A percentile compares a stretch with the other conserved stretches of the same genome.
Evolutionary conservation across 2,329 filamentous ascomycete species (phyloP).

Genomic region (Fusarium sp.): DNA sequence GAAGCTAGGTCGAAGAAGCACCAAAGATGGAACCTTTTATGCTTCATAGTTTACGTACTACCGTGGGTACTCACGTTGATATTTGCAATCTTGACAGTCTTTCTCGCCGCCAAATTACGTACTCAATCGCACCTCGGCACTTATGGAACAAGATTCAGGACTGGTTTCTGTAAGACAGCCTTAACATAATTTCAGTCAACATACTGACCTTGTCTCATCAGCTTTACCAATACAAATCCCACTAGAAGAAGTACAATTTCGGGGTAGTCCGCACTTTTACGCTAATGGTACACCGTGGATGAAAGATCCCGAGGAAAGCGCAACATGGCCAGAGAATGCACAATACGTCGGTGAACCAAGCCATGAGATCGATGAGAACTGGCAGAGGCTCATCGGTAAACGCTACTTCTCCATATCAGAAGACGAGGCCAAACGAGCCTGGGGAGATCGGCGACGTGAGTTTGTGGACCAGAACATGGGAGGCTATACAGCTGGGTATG

Average conservation of each 20-base stretch:
- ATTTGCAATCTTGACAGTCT: not conserved
- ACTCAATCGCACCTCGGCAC: not conserved
- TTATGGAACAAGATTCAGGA: not conserved
- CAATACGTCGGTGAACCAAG: not conserved
- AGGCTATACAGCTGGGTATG: not conserved
- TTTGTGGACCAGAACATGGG: not conserved
- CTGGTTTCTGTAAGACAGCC: not conserved
- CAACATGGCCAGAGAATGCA: not conserved
- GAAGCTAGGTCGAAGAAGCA: fast-evolving
- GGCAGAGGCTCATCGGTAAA: not conserved
- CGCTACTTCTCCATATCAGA: not conserved
- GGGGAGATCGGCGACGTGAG: not conserved
- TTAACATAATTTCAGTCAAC: fast-evolving
- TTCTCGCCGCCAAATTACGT: not conserved
- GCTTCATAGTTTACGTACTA: not conserved
- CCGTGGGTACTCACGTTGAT: not conserved
- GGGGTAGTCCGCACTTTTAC: not conserved
- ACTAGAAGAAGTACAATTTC: not conserved
- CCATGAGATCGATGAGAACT: not conserved
- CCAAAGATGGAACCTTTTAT: not conserved
- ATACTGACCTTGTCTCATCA: not conserved
- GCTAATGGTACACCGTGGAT: not conserved
- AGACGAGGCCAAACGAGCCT: not conserved
- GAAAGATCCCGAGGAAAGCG: not conserved
- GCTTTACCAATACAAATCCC: not conserved